Conservation (phyloP, 371 early-diverging fungal genomes). For the Syncephalis fuscata region DNA sequence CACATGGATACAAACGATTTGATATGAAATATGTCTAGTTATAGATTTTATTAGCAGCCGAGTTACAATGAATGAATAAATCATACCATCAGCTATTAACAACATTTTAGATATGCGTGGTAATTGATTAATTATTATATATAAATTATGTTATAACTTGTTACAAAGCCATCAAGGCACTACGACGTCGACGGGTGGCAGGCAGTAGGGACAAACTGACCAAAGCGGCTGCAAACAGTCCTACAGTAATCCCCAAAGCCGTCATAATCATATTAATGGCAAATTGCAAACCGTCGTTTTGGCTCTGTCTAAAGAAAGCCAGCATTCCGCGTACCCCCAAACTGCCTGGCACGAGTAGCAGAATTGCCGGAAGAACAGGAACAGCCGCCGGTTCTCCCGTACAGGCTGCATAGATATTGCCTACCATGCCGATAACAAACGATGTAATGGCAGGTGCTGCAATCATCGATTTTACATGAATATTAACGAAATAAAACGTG, state of each 20-base stretch:
- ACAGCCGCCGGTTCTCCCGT: constrained; percentile 35
- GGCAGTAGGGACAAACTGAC: too few relatives aligned
- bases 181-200: too few relatives aligned
- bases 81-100: too few relatives aligned
- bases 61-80: too few relatives aligned
- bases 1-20: too few relatives aligned
- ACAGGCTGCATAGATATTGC: constrained; percentile 27
- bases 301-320: constrained; percentile 6
- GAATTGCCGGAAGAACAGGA: constrained; percentile 29
- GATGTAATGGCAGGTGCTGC: constrained; percentile 32
- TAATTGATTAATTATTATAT: too few relatives aligned
- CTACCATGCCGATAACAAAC: constrained; percentile 28
- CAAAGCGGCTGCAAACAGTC: constrained; percentile 1
- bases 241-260: not conserved
- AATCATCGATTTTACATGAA: constrained; percentile 12
- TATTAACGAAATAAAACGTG: constrained; percentile 16
- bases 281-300: not conserved
- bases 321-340: constrained; percentile 21
- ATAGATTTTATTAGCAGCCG: too few relatives aligned
- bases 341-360: constrained; percentile 37
- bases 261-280: not conserved
- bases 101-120: too few relatives aligned
- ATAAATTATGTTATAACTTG: too few relatives aligned
- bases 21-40: too few relatives aligned
- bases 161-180: too few relatives aligned